These are phyloP conservation scores for Suillus variegatus DNA, from an alignment of 768 basidiomycete genomes.

Conservation along the genomic window DNA sequence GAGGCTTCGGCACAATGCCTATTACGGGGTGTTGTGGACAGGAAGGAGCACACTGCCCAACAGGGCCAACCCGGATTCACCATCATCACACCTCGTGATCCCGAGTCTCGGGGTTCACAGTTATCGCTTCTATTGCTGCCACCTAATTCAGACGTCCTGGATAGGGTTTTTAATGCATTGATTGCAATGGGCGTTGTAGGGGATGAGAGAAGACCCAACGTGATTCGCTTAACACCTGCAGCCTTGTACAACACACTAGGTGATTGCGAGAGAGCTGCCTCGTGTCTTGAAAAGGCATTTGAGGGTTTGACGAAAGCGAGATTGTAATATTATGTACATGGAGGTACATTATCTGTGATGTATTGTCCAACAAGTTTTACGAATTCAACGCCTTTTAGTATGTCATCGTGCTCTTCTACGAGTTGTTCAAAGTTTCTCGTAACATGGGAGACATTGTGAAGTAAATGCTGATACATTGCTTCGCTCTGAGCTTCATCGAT, in stretches of 20 bases:
- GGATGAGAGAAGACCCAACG: conserved; percentile 89
- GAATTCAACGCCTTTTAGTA: conserved; percentile 46
- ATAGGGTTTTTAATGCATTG: conserved; percentile 60
- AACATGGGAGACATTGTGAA: conserved; percentile 26
- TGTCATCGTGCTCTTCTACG: conserved; percentile 53
- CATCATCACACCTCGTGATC: conserved; percentile 84
- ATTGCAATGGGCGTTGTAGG: conserved; percentile 78
- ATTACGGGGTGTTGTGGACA: conserved; percentile 20
- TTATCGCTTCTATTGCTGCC: conserved; percentile 84
- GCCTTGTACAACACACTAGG: conserved; percentile 84
- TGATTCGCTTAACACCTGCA: conserved; percentile 85
- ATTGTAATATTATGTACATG: background rate
- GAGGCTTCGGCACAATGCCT: conserved; percentile 33
- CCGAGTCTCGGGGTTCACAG: conserved; percentile 78
- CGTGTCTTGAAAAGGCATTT: conserved; percentile 62
- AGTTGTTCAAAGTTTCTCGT: conserved; percentile 42
- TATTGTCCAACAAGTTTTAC: conserved; percentile 47
- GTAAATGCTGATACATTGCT: conserved; percentile 58
- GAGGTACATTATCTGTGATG: conserved; percentile 23
- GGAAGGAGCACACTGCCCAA: conserved; percentile 21
- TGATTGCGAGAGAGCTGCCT: conserved; percentile 75
- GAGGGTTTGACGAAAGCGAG: conserved; percentile 22
- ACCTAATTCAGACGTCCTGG: conserved; percentile 60
- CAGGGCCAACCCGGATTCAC: conserved; percentile 61
- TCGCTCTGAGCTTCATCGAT: conserved; percentile 65